These are phyloP conservation scores for Rhizopus arrhizus DNA, from an alignment of 371 early-diverging fungal genomes.

Conservation along the genomic window DNA sequence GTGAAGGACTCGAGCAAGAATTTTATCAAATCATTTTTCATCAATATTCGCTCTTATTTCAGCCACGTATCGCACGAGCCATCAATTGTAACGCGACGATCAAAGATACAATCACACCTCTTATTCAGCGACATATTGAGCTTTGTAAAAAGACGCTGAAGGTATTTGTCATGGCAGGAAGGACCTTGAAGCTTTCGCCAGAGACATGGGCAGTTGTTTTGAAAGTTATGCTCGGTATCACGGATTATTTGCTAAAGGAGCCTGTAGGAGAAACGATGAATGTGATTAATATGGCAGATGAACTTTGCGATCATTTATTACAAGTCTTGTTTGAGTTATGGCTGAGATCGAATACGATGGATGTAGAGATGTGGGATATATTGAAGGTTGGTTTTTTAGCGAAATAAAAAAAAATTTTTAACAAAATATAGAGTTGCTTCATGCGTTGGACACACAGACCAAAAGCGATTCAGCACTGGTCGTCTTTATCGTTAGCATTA, in stretches of 20 bases:
- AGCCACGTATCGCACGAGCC: slow-evolving; percentile 51
- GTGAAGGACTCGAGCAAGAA: slow-evolving; percentile 46
- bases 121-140: slow-evolving; percentile 65
- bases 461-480: slow-evolving; percentile 73
- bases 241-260: slow-evolving; percentile 69
- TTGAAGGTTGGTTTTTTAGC: slow-evolving; percentile 42
- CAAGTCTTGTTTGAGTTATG: slow-evolving; percentile 73
- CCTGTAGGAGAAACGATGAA: slow-evolving; percentile 45
- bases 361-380: slow-evolving; percentile 77
- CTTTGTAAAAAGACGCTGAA: slow-evolving; percentile 75
- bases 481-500: slow-evolving; percentile 58
- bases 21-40: slow-evolving; percentile 70
- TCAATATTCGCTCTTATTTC: slow-evolving; percentile 74
- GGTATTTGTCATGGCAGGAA: slow-evolving; percentile 65
- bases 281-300: slow-evolving; percentile 70
- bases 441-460: slow-evolving; percentile 74
- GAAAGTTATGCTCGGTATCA: slow-evolving; percentile 72
- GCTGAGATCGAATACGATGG: slow-evolving; percentile 65
- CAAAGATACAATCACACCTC: slow-evolving; percentile 41
- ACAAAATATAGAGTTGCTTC: slow-evolving; percentile 47
- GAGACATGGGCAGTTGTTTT: slow-evolving; percentile 80
- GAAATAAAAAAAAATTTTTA: not conserved
- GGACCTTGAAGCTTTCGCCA: slow-evolving; percentile 63
- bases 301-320: slow-evolving; percentile 71
- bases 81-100: slow-evolving; percentile 10